Percentiles rank a stretch among this genome's conserved stretches.
These are phyloP conservation scores for Aspergillus cejpii DNA, from an alignment of 2,329 filamentous ascomycete genomes.

Conservation along the genomic window DNA sequence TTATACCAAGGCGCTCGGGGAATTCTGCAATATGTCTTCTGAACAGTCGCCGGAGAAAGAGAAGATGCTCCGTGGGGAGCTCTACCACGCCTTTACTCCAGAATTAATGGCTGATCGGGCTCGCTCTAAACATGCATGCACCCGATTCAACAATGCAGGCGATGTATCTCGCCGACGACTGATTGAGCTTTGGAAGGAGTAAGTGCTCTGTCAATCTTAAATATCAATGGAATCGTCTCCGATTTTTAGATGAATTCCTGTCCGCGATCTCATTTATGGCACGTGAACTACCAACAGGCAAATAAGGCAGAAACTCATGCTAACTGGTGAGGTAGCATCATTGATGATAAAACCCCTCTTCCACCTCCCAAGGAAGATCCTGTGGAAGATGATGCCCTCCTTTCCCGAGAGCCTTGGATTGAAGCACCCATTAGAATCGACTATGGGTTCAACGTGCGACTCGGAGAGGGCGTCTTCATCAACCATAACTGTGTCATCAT, in stretches of 20 bases:
- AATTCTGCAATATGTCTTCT: conserved; percentile 6
- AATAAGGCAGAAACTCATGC: background rate
- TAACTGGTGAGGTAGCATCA: conserved; percentile 46
- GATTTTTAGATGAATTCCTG: background rate
- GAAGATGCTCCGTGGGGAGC: conserved; percentile 59
- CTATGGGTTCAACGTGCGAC: conserved; percentile 67
- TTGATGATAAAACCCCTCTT: conserved; percentile 56
- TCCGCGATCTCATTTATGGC: too few species aligned
- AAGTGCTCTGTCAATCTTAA: conserved; percentile 38
- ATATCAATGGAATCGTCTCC: conserved; percentile 1
- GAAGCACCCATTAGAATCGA: conserved; percentile 65
- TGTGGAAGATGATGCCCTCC: conserved; percentile 58
- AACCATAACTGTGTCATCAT: conserved; percentile 70
- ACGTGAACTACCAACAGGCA: too few species aligned
- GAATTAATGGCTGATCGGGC: conserved; percentile 57
- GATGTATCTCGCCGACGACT: conserved; percentile 55
- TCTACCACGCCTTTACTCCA: conserved; percentile 68
- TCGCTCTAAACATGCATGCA: conserved; percentile 57
- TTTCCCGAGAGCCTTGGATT: conserved; percentile 62
- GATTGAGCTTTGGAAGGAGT: conserved; percentile 67
- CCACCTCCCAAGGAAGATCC: conserved; percentile 53
- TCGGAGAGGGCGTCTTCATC: conserved; percentile 67
- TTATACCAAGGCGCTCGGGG: conserved; percentile 10
- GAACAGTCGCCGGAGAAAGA: conserved; percentile 20
- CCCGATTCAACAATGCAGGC: conserved; percentile 57